Base-by-base conservation (phyloP, 2,329 filamentous ascomycete genomes). In the Fonsecaea erecta region DNA sequence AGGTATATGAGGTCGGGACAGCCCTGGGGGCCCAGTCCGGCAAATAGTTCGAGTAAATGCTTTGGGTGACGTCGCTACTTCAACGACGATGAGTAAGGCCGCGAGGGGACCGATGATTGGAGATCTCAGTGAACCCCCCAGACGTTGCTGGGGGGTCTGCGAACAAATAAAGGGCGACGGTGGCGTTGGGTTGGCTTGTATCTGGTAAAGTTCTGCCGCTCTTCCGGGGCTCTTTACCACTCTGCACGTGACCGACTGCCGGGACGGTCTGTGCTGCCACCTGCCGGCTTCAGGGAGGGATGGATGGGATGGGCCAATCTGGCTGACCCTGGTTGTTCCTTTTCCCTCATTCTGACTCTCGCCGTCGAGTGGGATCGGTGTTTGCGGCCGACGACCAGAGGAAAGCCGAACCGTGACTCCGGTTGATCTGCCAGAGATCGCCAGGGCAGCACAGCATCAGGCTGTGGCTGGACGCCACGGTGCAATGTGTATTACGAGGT, bases 381-480 rank as follows among this genome's bases (percentile, higher is more conserved):
- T 46, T 21, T 46, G 18, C 1, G 11, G 40, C n/a, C 3, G 40
- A 21, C 9, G 40, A n/a, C 7, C 18, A 46, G 40, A 46, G 6
- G 40, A n/a, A 46, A 46, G 40, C 11, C n/a, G n/a, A 21, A 46
- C 21, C 40, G 18, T 46, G 40, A n/a, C 43, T 24, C 43, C 9
- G 43, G 18, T 18, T 24, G 5, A 51, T 46, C 30, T 16, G 14
- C 28, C 18, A 43, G 30, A 32, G 30, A 30, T 59, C 63, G 53
- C 37, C 58, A 28, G 62, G 63, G 63, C 63, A 62, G 58, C 8
- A 40, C 48, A n/a, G n/a, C n/a, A n/a, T n/a, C n/a, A n/a, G n/a
- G n/a, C n/a, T n/a, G 28, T 58, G 58, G 46, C 58, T 55, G 53
- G 51, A 46, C 34, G 35, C 37, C 40, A 40, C n/a, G n/a, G n/a